Conservation (phyloP, 768 basidiomycete genomes). For the Tephrocybe sp. region DNA sequence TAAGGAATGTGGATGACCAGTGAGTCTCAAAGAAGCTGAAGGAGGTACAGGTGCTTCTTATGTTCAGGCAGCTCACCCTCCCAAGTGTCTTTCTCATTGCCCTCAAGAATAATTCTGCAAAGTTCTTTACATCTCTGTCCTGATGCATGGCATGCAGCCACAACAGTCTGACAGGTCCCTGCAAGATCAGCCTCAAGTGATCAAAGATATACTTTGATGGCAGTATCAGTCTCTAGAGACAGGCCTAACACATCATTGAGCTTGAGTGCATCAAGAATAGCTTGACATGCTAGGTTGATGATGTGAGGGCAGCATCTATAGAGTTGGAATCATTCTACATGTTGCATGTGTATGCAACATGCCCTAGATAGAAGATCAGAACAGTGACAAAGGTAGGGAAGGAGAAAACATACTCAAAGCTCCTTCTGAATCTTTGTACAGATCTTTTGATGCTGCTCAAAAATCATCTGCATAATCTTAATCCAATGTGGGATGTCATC, state of each 20-base stretch:
- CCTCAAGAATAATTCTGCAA: slow-evolving; percentile 3
- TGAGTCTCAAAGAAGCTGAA: slow-evolving; percentile 24
- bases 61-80: slow-evolving; percentile 1
- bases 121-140: slow-evolving; percentile 14
- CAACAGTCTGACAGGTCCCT: neutral
- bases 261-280: slow-evolving; percentile 5
- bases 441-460: slow-evolving; percentile 11
- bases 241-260: neutral
- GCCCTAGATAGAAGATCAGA: slow-evolving; percentile 6
- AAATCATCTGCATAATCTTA: slow-evolving; percentile 21
- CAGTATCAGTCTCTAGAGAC: no score
- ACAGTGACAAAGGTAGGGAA: neutral
- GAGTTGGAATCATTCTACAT: slow-evolving; percentile 15
- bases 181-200: slow-evolving; percentile 5
- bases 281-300: slow-evolving; percentile 17
- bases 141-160: slow-evolving; percentile 16
- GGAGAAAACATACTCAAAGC: slow-evolving; percentile 6
- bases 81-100: slow-evolving; percentile 8
- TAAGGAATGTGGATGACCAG: slow-evolving; percentile 32
- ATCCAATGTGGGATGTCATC: slow-evolving; percentile 30
- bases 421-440: slow-evolving; percentile 18
- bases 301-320: slow-evolving; percentile 21
- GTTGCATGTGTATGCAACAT: slow-evolving; percentile 18
- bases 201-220: no score
- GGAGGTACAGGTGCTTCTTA: no score